Conservation (phyloP, 1,139 yeast genomes). For the Sugiyamaella pinicola region DNA sequence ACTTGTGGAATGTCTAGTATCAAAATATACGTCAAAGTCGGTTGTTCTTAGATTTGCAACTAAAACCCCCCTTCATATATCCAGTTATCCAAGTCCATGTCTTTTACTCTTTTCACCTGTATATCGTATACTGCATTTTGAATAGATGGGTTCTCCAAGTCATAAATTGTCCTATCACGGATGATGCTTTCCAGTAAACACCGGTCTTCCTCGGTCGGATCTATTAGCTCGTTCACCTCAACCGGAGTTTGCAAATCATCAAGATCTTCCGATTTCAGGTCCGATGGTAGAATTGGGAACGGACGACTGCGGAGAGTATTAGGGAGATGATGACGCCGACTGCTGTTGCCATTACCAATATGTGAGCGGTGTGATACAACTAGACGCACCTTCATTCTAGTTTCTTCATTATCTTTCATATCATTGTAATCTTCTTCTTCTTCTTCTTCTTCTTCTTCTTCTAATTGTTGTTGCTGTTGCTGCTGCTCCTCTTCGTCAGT, state of each 20-base stretch:
- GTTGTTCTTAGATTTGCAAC: no score
- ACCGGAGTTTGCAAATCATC: conserved; percentile 12
- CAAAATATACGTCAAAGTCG: no score
- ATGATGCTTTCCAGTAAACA: neutral
- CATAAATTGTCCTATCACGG: neutral
- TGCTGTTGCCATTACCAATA: neutral
- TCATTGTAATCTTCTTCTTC: neutral
- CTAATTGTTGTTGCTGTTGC: neutral
- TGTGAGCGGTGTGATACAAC: neutral
- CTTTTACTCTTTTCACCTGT: conserved; percentile 3
- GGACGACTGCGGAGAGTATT: neutral
- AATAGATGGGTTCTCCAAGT: neutral
- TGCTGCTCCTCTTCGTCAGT: neutral
- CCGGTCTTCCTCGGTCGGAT: neutral
- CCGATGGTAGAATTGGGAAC: conserved; percentile 9
- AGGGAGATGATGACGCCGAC: conserved; percentile 3
- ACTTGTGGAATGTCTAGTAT: no score
- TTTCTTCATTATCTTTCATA: conserved; percentile 5
- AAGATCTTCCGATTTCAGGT: conserved; percentile 7
- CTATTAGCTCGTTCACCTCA: conserved; percentile 1
- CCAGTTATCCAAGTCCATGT: conserved; percentile 16
- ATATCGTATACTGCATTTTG: neutral
- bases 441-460: neutral
- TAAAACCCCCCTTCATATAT: conserved; percentile 8
- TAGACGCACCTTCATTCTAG: conserved; percentile 12